Evolutionary conservation across 169 alveolate genomes (phyloP).

Genomic region (Plasmodium inui): DNA sequence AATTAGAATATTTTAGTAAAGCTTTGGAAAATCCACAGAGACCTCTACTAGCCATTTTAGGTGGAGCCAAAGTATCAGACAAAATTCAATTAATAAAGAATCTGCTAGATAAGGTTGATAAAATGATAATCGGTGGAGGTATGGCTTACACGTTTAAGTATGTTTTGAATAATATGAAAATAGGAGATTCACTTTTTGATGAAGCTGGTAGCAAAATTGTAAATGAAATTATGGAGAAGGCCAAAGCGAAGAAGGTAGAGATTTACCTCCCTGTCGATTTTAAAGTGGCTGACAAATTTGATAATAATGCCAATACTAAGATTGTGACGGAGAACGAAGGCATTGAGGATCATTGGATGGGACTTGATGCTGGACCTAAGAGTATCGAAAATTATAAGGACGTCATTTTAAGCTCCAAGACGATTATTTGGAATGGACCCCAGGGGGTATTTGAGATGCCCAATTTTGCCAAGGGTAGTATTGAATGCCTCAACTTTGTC

Average conservation of each 20-base stretch:
- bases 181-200: slow-evolving; percentile 96
- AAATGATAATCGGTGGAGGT: slow-evolving; percentile 98
- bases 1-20: slow-evolving; percentile 95
- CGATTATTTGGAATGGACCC: slow-evolving; percentile 98
- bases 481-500: slow-evolving; percentile 88
- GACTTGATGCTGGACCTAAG: slow-evolving; percentile 97
- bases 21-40: slow-evolving; percentile 95
- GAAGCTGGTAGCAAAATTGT: slow-evolving; percentile 97
- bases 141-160: slow-evolving; percentile 98
- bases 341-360: slow-evolving; percentile 97
- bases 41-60: slow-evolving; percentile 96
- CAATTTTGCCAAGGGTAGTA: slow-evolving; percentile 94
- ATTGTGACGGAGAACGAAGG: slow-evolving; percentile 90
- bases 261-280: slow-evolving; percentile 96
- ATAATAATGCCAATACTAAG: slow-evolving; percentile 89
- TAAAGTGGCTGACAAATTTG: slow-evolving; percentile 93
- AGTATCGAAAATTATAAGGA: slow-evolving; percentile 87
- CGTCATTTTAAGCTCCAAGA: slow-evolving; percentile 89
- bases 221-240: slow-evolving; percentile 94
- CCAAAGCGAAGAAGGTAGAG: slow-evolving; percentile 92
- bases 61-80: slow-evolving; percentile 99
- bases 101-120: slow-evolving; percentile 94
- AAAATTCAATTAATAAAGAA: slow-evolving; percentile 96
- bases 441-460: slow-evolving; percentile 96
- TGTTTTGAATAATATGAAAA: slow-evolving; percentile 89